These are phyloP conservation scores for Lepraria neglecta DNA, from an alignment of 495 filamentous ascomycete genomes.

Conservation along the genomic window DNA sequence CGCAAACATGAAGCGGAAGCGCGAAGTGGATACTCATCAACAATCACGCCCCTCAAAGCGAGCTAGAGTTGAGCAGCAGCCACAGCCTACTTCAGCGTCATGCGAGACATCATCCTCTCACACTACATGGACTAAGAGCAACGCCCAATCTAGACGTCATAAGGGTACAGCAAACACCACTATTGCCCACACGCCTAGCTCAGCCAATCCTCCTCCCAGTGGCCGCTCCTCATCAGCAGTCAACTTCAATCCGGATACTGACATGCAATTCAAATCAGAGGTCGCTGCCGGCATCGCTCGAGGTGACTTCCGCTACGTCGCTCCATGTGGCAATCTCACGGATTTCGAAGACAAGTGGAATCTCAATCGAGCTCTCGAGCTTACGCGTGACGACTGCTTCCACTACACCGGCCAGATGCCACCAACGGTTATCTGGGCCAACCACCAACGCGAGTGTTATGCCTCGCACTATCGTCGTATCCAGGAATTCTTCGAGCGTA, in stretches of 20 bases:
- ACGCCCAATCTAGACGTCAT: too few species aligned
- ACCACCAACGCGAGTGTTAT: neutral
- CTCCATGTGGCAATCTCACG: neutral
- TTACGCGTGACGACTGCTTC: neutral
- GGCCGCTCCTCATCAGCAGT: too few species aligned
- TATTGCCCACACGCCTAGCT: neutral
- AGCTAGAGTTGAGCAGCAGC: too few species aligned
- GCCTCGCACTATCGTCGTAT: conserved; percentile 3
- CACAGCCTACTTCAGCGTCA: too few species aligned
- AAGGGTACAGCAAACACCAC: too few species aligned
- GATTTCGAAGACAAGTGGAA: neutral
- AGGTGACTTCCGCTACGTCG: conserved; percentile 1
- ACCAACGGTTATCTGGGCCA: neutral
- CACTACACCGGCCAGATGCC: neutral
- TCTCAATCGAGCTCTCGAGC: neutral
- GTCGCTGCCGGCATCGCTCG: neutral
- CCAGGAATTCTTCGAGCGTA: neutral
- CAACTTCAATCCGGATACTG: neutral
- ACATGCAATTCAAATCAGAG: neutral
- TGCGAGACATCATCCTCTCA: too few species aligned
- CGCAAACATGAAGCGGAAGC: too few species aligned
- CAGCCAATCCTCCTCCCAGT: neutral
- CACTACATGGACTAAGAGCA: too few species aligned
- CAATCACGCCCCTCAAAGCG: too few species aligned
- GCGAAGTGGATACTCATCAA: too few species aligned